phyloP scores from a whole-genome alignment of 1,139 yeast genomes.

The Yamadazyma blattariae region DNA sequence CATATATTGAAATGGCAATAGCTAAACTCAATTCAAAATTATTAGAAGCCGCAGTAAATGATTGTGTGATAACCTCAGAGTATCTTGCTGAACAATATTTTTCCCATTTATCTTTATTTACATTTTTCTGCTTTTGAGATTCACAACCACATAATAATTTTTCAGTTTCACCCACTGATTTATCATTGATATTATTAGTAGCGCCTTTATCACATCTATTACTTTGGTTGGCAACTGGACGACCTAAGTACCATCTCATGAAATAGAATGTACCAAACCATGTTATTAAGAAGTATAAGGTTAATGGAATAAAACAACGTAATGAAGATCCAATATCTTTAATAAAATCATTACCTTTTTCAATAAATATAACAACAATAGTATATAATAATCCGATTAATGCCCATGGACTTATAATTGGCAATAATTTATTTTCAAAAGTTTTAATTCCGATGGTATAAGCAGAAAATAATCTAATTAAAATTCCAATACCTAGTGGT shows the following conservation, averaged over 20 bases:
- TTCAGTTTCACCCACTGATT: slow-evolving; percentile 2
- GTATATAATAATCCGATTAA: slow-evolving; percentile 53
- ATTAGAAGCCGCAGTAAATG: slow-evolving; percentile 59
- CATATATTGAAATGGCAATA: slow-evolving; percentile 53
- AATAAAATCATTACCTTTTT: slow-evolving; percentile 51
- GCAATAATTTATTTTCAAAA: slow-evolving; percentile 33
- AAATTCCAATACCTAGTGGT: slow-evolving; percentile 47
- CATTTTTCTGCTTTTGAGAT: slow-evolving; percentile 12
- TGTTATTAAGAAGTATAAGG: slow-evolving; percentile 45
- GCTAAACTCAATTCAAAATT: slow-evolving; percentile 54
- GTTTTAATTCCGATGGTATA: slow-evolving; percentile 22
- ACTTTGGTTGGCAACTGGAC: no score
- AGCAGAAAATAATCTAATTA: slow-evolving; percentile 33
- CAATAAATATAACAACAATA: slow-evolving; percentile 51
- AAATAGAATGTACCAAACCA: slow-evolving; percentile 47
- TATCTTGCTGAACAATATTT: slow-evolving; percentile 38
- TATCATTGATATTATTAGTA: no score
- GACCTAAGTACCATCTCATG: slow-evolving; percentile 26
- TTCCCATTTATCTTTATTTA: slow-evolving; percentile 16
- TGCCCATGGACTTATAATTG: slow-evolving; percentile 47
- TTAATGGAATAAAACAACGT: slow-evolving; percentile 50
- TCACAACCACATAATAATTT: slow-evolving; percentile 39
- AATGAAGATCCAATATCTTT: slow-evolving; percentile 49
- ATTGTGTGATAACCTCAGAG: slow-evolving; percentile 44
- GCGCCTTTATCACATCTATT: no score